Evolutionary conservation across 345 rosid species (phyloP).

Genomic region (Aegle marmelos): DNA sequence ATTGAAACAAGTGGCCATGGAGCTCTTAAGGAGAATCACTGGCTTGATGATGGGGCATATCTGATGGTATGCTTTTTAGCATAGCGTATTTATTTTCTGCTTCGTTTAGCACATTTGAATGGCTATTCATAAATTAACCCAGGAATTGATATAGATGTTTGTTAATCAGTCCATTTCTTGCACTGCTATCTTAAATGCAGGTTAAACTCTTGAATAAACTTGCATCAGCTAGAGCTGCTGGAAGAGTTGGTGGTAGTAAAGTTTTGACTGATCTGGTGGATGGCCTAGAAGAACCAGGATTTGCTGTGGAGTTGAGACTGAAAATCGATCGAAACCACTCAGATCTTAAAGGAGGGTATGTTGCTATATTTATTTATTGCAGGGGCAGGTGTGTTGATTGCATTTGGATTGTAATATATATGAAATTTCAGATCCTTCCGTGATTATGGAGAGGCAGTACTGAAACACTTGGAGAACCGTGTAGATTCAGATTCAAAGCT

Average conservation of each 20-base stretch:
- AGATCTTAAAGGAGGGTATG: slow-evolving; percentile 92
- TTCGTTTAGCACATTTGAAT: neutral
- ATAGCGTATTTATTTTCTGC: neutral
- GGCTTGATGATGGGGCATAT: slow-evolving; percentile 99
- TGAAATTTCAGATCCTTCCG: slow-evolving; percentile 64
- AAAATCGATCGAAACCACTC: slow-evolving; percentile 81
- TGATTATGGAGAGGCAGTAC: slow-evolving; percentile 85
- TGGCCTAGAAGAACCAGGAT: slow-evolving; percentile 72
- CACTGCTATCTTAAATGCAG: slow-evolving; percentile 33
- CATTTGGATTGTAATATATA: slow-evolving; percentile 8
- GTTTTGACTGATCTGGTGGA: slow-evolving; percentile 84
- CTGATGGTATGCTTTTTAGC: slow-evolving; percentile 65
- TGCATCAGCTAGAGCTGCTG: slow-evolving; percentile 85
- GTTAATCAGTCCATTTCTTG: slow-evolving; percentile 4
- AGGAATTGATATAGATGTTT: neutral
- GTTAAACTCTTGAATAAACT: slow-evolving; percentile 92
- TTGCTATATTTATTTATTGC: slow-evolving; percentile 9
- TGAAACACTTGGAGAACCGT: slow-evolving; percentile 61
- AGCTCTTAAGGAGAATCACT: slow-evolving; percentile 91
- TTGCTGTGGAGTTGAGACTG: slow-evolving; percentile 78
- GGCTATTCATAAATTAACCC: slow-evolving; percentile 2
- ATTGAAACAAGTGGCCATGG: slow-evolving; percentile 99
- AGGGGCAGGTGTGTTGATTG: neutral
- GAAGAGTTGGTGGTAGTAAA: slow-evolving; percentile 67
- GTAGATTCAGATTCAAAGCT: slow-evolving; percentile 59